phyloP scores from a whole-genome alignment of 441 rosid species.

The Arabidopsis hybrid region DNA sequence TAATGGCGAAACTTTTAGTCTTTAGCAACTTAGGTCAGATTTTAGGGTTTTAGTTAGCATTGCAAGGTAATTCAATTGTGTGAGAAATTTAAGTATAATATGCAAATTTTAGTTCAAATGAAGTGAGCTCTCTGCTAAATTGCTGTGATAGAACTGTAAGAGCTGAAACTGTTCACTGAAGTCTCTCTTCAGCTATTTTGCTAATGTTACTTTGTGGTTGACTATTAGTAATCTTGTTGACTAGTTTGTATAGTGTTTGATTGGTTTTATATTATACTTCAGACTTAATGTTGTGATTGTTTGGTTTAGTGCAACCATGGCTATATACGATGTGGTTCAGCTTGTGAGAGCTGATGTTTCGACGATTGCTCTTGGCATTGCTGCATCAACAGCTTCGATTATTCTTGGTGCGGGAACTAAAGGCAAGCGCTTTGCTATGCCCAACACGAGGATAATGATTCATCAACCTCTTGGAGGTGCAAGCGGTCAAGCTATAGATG shows the following conservation, averaged over 20 bases:
- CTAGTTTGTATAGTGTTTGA: background rate
- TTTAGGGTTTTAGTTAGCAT: constrained; percentile 16
- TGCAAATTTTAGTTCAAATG: no score
- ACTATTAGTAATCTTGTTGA: background rate
- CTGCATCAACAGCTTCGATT: constrained; percentile 92
- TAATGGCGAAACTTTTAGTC: constrained; percentile 15
- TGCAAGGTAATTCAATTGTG: background rate
- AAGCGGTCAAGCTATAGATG: constrained; percentile 83
- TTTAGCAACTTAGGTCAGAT: background rate
- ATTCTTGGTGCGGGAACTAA: constrained; percentile 92
- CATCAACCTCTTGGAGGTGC: constrained; percentile 96
- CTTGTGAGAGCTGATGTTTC: constrained; percentile 96
- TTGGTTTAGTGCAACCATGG: constrained; percentile 84
- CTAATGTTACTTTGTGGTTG: background rate
- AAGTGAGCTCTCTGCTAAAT: background rate
- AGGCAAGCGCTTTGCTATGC: constrained; percentile 97
- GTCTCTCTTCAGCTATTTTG: background rate
- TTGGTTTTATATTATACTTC: background rate
- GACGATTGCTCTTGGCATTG: constrained; percentile 81
- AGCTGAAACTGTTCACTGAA: background rate
- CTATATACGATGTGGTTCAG: constrained; percentile 87
- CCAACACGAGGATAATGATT: constrained; percentile 92
- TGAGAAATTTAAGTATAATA: background rate
- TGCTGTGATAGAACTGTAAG: background rate
- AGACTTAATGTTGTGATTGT: constrained; percentile 27